These are phyloP conservation scores for Anthracocystis panici-leucophaei DNA, from an alignment of 1,284 basidiomycete species.

Conservation along the genomic window DNA sequence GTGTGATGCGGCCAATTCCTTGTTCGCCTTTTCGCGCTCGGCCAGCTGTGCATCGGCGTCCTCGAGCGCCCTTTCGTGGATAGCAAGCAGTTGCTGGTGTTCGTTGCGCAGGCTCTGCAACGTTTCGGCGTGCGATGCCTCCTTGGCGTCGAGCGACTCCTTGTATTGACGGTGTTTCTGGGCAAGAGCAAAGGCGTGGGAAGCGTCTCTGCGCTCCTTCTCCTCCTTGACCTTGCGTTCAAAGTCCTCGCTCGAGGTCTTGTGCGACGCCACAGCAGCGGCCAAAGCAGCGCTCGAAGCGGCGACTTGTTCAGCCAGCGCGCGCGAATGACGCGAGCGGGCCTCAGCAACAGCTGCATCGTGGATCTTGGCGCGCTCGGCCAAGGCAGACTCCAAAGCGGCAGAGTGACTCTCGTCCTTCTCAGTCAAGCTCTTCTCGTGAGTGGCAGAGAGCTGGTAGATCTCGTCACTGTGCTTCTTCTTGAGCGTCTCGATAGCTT, in stretches of 20 bases:
- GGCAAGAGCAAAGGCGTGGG: conserved; percentile 40
- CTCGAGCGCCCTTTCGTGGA: conserved; percentile 32
- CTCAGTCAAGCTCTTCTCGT: conserved; percentile 29
- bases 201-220: conserved; percentile 41
- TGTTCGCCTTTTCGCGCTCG: conserved; percentile 18
- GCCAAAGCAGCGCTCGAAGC: conserved; percentile 49
- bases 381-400: conserved; percentile 33
- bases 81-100: conserved; percentile 29
- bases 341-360: conserved; percentile 56
- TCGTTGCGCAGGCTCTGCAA: conserved; percentile 35
- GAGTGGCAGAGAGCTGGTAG: conserved; percentile 21
- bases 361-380: conserved; percentile 51
- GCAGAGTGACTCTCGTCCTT: conserved; percentile 37
- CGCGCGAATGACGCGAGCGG: conserved; percentile 57
- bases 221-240: conserved; percentile 45
- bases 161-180: conserved; percentile 50
- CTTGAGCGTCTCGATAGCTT: conserved; percentile 38
- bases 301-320: conserved; percentile 56
- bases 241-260: conserved; percentile 40
- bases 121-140: conserved; percentile 31
- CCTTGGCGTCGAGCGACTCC: conserved; percentile 31
- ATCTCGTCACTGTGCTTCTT: conserved; percentile 37
- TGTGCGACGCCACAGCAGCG: conserved; percentile 50
- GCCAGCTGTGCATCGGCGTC: conserved; percentile 31
- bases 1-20: conserved; percentile 14